Conservation (phyloP, 164 flowering plant species). For the Magnolia officinalis region DNA sequence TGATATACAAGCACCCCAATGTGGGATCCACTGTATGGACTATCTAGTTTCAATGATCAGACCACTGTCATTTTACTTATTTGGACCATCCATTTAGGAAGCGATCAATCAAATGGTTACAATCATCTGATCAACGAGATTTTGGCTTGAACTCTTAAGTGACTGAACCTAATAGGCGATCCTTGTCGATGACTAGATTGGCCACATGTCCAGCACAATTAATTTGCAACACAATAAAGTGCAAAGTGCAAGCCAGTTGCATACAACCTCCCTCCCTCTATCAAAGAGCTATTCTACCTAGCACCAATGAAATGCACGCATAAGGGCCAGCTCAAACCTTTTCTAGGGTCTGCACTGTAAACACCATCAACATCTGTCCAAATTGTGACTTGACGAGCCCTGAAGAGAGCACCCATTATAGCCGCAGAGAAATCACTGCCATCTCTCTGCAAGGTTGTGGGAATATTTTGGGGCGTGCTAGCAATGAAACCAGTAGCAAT, state of each 20-base stretch:
- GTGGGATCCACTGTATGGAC: no score
- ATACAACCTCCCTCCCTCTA: not conserved
- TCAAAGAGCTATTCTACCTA: not conserved
- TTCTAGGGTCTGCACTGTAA: conserved; percentile 97
- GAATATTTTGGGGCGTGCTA: conserved; percentile 80
- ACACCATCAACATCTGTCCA: conserved; percentile 99
- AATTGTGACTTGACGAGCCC: conserved; percentile 87
- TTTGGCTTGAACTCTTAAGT: not conserved
- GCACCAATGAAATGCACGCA: not conserved
- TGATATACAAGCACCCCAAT: no score
- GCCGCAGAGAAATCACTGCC: conserved; percentile 99
- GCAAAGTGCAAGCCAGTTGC: not conserved
- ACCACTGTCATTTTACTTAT: not conserved
- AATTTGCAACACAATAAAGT: not conserved
- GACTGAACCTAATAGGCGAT: not conserved
- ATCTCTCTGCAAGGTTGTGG: conserved; percentile 96
- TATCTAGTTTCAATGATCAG: not conserved
- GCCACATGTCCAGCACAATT: not conserved
- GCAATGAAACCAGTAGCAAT: conserved; percentile 96
- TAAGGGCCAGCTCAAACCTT: conserved; percentile 52
- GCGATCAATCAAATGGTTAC: not conserved
- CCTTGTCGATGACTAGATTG: not conserved
- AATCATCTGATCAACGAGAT: no score
- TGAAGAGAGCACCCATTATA: conserved; percentile 85
- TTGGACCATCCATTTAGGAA: not conserved